phyloP scores from a whole-genome alignment of 2,329 filamentous ascomycete genomes.

The Hypoxylon sp. region DNA sequence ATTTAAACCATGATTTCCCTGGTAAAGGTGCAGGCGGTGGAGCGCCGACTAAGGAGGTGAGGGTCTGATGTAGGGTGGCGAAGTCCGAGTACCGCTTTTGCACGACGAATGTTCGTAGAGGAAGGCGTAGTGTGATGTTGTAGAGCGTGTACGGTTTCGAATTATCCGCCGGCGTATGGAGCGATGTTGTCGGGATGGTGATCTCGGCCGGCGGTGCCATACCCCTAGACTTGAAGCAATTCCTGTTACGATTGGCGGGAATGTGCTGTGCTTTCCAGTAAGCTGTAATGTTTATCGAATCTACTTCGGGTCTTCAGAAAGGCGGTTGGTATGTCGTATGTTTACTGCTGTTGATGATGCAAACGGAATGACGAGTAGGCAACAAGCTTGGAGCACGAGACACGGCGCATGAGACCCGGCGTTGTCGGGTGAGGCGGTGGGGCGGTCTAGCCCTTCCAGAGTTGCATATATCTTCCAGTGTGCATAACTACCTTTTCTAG shows the following conservation, averaged over 20 bases:
- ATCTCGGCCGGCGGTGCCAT: conserved; percentile 78
- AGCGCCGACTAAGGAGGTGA: conserved; percentile 71
- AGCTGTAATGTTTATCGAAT: background rate
- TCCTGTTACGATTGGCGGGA: conserved; percentile 3
- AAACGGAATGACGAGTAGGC: conserved; percentile 22
- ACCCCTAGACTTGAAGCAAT: conserved; percentile 36
- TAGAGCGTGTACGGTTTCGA: conserved; percentile 82
- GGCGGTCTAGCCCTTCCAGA: background rate
- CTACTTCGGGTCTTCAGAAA: background rate
- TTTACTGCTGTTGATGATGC: conserved; percentile 28
- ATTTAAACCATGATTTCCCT: conserved; percentile 82
- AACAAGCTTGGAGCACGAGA: conserved; percentile 30
- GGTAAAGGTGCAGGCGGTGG: conserved; percentile 79
- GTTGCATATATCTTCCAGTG: conserved; percentile 19
- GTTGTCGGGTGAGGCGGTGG: conserved; percentile 25
- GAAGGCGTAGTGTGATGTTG: conserved; percentile 82
- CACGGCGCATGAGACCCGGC: conserved; percentile 20
- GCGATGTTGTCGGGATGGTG: conserved; percentile 75
- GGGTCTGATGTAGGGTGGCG: conserved; percentile 72
- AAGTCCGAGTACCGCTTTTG: conserved; percentile 90
- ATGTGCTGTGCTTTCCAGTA: background rate
- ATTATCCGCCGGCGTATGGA: conserved; percentile 63
- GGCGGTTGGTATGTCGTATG: conserved; percentile 4
- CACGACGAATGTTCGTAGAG: conserved; percentile 80
- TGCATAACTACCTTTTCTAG: background rate